Conservation (phyloP, 768 basidiomycete species). For the Agrocybe praecox region DNA sequence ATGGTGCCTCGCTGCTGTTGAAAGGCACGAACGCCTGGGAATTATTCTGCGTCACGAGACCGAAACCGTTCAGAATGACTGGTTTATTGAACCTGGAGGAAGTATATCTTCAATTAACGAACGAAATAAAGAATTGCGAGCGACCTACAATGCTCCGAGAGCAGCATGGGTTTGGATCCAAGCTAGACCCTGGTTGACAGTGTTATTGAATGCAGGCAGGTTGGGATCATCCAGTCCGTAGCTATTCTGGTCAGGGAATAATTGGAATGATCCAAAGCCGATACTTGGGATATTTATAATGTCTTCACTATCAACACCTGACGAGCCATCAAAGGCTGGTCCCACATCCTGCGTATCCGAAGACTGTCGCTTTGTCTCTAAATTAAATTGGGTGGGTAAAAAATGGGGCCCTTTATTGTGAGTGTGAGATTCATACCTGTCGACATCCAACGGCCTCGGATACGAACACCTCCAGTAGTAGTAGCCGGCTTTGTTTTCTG, state of each 20-base stretch:
- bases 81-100: conserved; percentile 55
- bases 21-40: conserved; percentile 61
- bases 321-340: conserved; percentile 60
- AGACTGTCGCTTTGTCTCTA: conserved; percentile 50
- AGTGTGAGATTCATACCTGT: conserved; percentile 38
- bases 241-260: conserved; percentile 70
- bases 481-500: conserved; percentile 33
- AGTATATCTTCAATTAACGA: neutral
- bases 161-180: conserved; percentile 60
- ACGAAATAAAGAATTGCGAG: neutral
- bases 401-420: too few species aligned
- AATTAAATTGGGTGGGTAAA: conserved; percentile 1
- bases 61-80: conserved; percentile 53
- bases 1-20: conserved; percentile 50
- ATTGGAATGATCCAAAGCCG: conserved; percentile 59
- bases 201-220: conserved; percentile 53
- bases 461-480: conserved; percentile 42
- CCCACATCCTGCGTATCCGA: conserved; percentile 40
- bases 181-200: conserved; percentile 47
- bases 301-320: conserved; percentile 69
- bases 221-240: conserved; percentile 53
- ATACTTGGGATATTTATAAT: conserved; percentile 59
- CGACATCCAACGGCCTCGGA: conserved; percentile 64
- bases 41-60: conserved; percentile 62
- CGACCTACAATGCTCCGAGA: conserved; percentile 43